Evolutionary conservation across 2,329 filamentous ascomycete species (phyloP).

Genomic region (Neocucurbitaria cava): DNA sequence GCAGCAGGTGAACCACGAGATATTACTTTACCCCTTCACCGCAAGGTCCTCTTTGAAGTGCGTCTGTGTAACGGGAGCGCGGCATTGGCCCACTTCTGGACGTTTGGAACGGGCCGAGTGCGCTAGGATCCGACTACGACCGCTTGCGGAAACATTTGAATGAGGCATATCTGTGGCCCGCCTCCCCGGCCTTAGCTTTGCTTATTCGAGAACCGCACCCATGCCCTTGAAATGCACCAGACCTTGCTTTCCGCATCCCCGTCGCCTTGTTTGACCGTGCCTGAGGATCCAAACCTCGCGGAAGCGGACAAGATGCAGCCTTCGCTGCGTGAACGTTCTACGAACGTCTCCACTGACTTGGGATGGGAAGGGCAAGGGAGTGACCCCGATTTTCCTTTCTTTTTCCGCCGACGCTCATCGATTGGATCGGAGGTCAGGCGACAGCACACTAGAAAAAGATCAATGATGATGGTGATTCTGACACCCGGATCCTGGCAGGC

Average conservation of each 20-base stretch:
- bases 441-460: constrained; percentile 13
- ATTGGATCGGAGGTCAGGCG: constrained; percentile 15
- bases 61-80: constrained; percentile 36
- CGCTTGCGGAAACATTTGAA: constrained; percentile 21
- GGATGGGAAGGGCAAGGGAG: constrained; percentile 13
- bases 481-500: constrained; percentile 16
- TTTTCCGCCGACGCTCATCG: constrained; percentile 1
- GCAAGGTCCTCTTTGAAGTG: constrained; percentile 32
- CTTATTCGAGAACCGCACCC: constrained; percentile 21
- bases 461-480: constrained; percentile 11
- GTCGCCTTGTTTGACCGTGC: constrained; percentile 30
- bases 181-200: constrained; percentile 32
- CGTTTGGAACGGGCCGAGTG: constrained; percentile 36
- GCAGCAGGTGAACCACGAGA: constrained; percentile 31
- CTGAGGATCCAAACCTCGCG: constrained; percentile 24
- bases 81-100: constrained; percentile 30
- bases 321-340: constrained; percentile 29
- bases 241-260: constrained; percentile 40
- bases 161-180: constrained; percentile 16
- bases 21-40: constrained; percentile 38
- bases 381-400: constrained; percentile 9
- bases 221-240: constrained; percentile 19
- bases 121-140: constrained; percentile 18
- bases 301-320: constrained; percentile 28
- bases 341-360: constrained; percentile 23